These are phyloP conservation scores for Sporothrix brasiliensis DNA, from an alignment of 2,329 filamentous ascomycete genomes.

Conservation along the genomic window DNA sequence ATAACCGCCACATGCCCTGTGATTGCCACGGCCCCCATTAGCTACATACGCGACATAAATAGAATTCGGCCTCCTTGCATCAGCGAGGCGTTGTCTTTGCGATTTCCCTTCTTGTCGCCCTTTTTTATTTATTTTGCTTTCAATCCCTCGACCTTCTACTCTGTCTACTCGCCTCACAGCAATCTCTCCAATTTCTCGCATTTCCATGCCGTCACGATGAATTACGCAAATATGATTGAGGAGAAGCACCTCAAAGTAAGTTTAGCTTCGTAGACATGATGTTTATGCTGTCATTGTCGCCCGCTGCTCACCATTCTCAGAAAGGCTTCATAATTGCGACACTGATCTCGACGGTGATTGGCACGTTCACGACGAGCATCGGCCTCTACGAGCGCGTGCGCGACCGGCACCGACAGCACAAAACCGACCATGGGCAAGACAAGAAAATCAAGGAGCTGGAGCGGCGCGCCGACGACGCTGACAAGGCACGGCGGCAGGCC, in stretches of 20 bases:
- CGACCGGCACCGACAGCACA: conserved; percentile 42
- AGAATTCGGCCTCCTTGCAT: conserved; percentile 11
- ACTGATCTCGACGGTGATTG: conserved; percentile 46
- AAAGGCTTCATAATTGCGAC: conserved; percentile 48
- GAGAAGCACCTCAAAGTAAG: conserved; percentile 44
- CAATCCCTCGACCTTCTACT: background rate
- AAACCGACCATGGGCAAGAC: conserved; percentile 43
- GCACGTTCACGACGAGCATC: conserved; percentile 46
- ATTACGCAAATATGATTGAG: conserved; percentile 44
- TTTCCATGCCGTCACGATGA: conserved; percentile 36
- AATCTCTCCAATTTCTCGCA: background rate
- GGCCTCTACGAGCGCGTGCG: conserved; percentile 45
- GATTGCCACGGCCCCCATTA: conserved; percentile 11
- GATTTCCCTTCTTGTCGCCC: background rate
- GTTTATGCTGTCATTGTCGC: background rate
- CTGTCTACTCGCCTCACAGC: background rate
- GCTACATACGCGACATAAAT: background rate
- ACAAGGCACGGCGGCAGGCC: conserved; percentile 33
- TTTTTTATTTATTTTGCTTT: background rate
- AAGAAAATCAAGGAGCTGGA: conserved; percentile 43
- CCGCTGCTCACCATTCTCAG: conserved; percentile 34
- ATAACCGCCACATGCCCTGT: conserved; percentile 7
- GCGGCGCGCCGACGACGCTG: conserved; percentile 37
- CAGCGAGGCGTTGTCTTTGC: background rate
- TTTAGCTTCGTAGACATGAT: background rate